Base-by-base conservation (phyloP, 73 alveolate species). In the Tetrahymena malaccensis region DNA sequence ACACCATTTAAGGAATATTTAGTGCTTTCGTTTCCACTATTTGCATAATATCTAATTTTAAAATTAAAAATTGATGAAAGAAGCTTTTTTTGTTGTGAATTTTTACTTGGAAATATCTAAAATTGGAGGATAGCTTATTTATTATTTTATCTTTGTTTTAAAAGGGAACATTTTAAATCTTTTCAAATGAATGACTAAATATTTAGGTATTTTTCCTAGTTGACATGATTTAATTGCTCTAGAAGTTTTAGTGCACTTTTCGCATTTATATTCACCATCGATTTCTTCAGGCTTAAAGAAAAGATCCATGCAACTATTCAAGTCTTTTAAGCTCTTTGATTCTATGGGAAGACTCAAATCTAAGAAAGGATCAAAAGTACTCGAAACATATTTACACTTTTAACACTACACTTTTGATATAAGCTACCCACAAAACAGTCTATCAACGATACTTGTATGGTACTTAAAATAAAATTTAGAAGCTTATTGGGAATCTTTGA, bases 331-430 rank as follows among this genome's bases (percentile, higher is more conserved):
- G 85, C 94, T 85, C 95, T 96, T 96, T 85, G 96, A 95, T 9
- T 93, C 95, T 93, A 96, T 95, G 55, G 98, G 96, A 37, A 96
- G 96, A 96, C 96, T 96, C 94, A 96, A 95, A 85, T 96, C 98
- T 70, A 96, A 89, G 95, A 96, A 96, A 85, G 98, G 98, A 43
- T 96, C 98, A 96, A 93, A 96, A 21, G 98, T 96, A 27, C 57
- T 58, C 25, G 98, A 96, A 33, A 94, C 43, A 85, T 37, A 38
- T 58, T 93, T 55, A 57, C 98, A 96, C 37, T 95, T 96, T 85
- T 93, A 94, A 27, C 98, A 96, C 95, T 96, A 94, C 25, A 96
- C 98, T 17, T 96, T 94, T 43, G 97, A 95, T 38, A 96, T 95
- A 95, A 96, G 96, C n/a, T 95, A 89, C 22, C 98, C 98, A 84